phyloP scores from a whole-genome alignment of 257 asterid species.

The Schizonepeta tenuifolia region DNA sequence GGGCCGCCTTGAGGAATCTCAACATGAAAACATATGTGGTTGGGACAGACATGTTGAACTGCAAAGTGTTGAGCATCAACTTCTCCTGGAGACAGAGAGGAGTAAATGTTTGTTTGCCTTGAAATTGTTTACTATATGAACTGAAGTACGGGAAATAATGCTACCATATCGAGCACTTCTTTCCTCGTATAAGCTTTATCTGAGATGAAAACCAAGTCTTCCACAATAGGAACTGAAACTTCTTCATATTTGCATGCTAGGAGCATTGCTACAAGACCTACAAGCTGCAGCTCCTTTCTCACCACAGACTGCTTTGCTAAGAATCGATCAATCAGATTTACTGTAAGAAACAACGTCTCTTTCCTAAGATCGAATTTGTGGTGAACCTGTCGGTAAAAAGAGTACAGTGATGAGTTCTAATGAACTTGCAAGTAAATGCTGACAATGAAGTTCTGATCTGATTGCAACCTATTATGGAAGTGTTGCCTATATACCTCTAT shows the following conservation, averaged over 20 bases:
- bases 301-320: conserved; percentile 66
- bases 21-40: conserved; percentile 21
- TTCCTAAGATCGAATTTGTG: conserved; percentile 82
- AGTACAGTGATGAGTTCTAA: neutral
- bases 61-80: conserved; percentile 39
- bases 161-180: conserved; percentile 79
- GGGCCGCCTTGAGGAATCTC: conserved; percentile 24
- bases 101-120: neutral
- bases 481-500: conserved; percentile 55
- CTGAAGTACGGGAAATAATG: neutral
- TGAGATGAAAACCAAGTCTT: conserved; percentile 71
- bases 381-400: conserved; percentile 58
- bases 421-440: neutral
- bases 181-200: conserved; percentile 75
- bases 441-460: neutral
- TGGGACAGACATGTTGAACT: conserved; percentile 24
- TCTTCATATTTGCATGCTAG: conserved; percentile 90
- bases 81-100: conserved; percentile 53
- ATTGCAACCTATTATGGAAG: neutral
- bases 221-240: conserved; percentile 76
- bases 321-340: conserved; percentile 70
- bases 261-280: conserved; percentile 82
- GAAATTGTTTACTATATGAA: neutral
- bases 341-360: conserved; percentile 70
- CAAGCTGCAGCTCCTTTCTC: conserved; percentile 78